A percentile compares a stretch with the other conserved stretches of the same genome.
phyloP scores from a whole-genome alignment of 2,329 filamentous ascomycete species.

The Talaromyces sp. region DNA sequence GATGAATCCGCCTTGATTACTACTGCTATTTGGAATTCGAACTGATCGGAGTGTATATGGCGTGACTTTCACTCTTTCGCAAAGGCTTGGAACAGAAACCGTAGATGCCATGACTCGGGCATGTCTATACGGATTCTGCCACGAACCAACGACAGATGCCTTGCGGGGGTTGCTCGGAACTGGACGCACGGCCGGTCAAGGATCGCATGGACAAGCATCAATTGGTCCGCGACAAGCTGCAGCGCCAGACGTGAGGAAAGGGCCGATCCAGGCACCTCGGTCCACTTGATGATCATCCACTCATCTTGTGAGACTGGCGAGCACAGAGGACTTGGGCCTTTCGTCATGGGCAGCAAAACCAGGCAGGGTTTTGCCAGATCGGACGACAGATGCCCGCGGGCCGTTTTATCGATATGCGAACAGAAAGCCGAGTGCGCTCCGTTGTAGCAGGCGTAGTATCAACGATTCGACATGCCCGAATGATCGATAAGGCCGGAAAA shows the following conservation, averaged over 20 bases:
- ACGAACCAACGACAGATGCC: neutral
- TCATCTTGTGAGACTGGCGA: neutral
- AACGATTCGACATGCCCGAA: neutral
- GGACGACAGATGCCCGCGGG: neutral
- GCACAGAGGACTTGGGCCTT: neutral
- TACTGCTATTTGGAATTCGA: constrained; percentile 2
- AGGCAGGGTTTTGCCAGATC: neutral
- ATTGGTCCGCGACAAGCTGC: constrained; percentile 8
- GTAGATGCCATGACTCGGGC: neutral
- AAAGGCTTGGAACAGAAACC: neutral
- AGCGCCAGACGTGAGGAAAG: constrained; percentile 16
- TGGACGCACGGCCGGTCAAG: neutral
- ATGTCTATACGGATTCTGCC: neutral
- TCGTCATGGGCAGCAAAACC: neutral
- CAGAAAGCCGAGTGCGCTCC: neutral
- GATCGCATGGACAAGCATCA: constrained; percentile 2
- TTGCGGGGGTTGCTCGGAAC: neutral
- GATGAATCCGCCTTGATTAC: neutral
- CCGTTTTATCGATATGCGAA: neutral
- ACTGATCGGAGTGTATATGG: neutral
- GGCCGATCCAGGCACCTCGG: constrained; percentile 16
- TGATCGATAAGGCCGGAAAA: neutral
- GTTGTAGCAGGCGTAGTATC: neutral
- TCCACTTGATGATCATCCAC: constrained; percentile 9
- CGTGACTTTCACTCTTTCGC: neutral